A percentile compares a stretch with the other conserved stretches of the same genome.
Conservation (phyloP, 345 rosid species). For the Passiflora organensis region DNA sequence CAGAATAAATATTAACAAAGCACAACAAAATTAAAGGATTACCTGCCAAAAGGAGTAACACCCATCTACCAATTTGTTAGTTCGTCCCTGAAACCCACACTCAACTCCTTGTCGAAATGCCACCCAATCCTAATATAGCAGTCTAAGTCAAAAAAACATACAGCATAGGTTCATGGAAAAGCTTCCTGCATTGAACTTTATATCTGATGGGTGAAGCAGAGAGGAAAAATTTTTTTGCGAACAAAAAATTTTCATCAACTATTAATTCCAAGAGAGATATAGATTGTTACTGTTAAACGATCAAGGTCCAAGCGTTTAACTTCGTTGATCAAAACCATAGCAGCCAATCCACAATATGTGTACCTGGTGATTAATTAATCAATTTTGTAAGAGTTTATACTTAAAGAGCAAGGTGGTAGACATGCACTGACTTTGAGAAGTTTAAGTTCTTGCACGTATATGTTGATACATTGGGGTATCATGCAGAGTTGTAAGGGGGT, state of each 20-base stretch:
- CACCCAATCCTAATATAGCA: conserved; percentile 62
- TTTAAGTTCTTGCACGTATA: too few species aligned
- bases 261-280: conserved; percentile 2
- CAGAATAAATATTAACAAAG: conserved; percentile 12
- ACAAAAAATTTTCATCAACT: neutral
- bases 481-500: too few species aligned
- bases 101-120: conserved; percentile 90
- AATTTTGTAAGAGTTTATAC: conserved; percentile 11
- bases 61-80: conserved; percentile 95
- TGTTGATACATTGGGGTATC: too few species aligned
- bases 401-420: too few species aligned
- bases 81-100: conserved; percentile 96
- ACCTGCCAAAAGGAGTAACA: conserved; percentile 99
- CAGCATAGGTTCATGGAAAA: too few species aligned
- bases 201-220: neutral
- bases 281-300: conserved; percentile 56
- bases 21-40: conserved; percentile 7
- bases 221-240: conserved; percentile 1
- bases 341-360: conserved; percentile 92
- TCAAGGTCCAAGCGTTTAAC: conserved; percentile 61
- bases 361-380: conserved; percentile 45
- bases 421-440: too few species aligned
- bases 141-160: conserved; percentile 5
- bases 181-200: too few species aligned
- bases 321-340: conserved; percentile 83